Evolutionary conservation across 2,329 filamentous ascomycete genomes (phyloP), one percentile per base, ranked within the genome.

Genomic region (Talaromyces islandicus): DNA sequence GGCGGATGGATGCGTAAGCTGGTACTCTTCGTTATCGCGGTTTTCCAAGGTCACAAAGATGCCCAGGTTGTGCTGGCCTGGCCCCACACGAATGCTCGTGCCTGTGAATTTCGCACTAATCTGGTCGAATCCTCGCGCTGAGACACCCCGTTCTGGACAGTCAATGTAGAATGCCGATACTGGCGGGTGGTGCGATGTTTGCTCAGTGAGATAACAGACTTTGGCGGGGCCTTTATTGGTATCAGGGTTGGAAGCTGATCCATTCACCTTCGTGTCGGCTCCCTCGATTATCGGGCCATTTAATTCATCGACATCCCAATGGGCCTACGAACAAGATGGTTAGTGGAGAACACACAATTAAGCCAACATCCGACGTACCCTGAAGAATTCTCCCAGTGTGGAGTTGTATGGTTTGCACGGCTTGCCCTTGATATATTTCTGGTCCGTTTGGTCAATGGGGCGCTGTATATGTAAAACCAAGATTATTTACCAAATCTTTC

Each of bases 381-480:
- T 85, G 79, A 99, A 99, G 78, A 99, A 99, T 79, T 99, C 94
- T 65, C 94, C 94, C 56, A 99, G 78, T 38, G 92, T 92, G 54
- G 92, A 97, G 77, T 99, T 99, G 80, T 99, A 99, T 11, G 94
- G 94, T 77, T 99, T 99, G 86, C 93, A 97, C 50, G 94, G 94
- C 80, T 92, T 96, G 62, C 93, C 93, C 80, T 97, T 97, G 73
- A 95, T 91, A 71, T 97, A 99, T 85, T 99, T 99, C 84, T 87
- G 69, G 59, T 5, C 14, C 14, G 14, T 29, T 57, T 61, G 60
- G 35, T 32, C 24, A 48, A 35, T 35, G 27, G 55, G 17, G 12
- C 54, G 46, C 11, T 30, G n/a, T 43, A 55, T 21, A 27, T 56
- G 14, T 19, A 43, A 17, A 43, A 27, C 50, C 27, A 43, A 60